Percentiles rank a stretch among this genome's conserved stretches.
phyloP scores from a whole-genome alignment of 495 filamentous ascomycete species.

The Xeromyces bisporus region DNA sequence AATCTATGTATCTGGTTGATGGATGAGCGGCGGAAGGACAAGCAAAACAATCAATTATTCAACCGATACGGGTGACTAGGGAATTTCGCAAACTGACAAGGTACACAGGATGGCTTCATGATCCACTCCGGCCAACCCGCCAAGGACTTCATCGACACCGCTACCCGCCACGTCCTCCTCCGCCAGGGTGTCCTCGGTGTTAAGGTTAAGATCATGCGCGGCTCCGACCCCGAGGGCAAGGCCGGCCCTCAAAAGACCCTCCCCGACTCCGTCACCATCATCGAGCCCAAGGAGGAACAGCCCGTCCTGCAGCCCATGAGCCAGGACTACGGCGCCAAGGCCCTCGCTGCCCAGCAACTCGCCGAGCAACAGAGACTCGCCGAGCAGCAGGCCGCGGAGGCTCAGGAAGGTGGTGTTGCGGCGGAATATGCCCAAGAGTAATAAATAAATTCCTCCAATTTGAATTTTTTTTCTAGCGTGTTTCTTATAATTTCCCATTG shows the following conservation, averaged over 20 bases:
- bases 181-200: conserved; percentile 98
- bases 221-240: conserved; percentile 98
- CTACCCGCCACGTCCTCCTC: conserved; percentile 96
- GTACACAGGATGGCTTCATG: conserved; percentile 86
- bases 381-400: conserved; percentile 40
- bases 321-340: conserved; percentile 98
- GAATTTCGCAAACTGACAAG: conserved; percentile 2
- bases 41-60: no score
- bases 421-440: conserved; percentile 33
- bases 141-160: conserved; percentile 97
- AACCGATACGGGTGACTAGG: no score
- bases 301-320: conserved; percentile 81
- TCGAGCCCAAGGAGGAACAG: conserved; percentile 98
- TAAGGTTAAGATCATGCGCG: conserved; percentile 99
- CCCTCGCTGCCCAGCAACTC: conserved; percentile 65
- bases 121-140: conserved; percentile 99
- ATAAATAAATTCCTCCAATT: no score
- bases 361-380: conserved; percentile 55
- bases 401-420: conserved; percentile 24
- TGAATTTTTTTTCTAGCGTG: no score
- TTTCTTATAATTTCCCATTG: conserved; percentile 11
- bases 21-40: neutral
- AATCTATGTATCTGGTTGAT: neutral
- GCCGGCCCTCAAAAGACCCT: conserved; percentile 89
- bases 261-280: conserved; percentile 95